Base-by-base conservation (phyloP, 805 yeast species). In the Candida sanyiensis region DNA sequence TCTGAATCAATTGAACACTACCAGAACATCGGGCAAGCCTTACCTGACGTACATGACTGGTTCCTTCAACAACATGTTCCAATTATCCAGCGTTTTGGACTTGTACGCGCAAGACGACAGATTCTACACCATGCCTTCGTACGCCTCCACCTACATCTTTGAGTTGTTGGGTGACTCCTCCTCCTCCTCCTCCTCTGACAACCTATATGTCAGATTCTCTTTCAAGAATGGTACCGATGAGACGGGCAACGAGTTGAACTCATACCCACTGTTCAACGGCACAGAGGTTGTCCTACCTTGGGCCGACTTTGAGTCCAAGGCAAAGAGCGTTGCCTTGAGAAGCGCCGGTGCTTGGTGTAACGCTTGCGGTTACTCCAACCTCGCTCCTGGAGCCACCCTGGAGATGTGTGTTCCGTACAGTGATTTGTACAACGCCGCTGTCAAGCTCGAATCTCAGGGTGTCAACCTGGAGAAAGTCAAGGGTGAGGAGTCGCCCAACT, bases 41-140 rank as follows among this genome's bases (percentile, higher is more conserved):
- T 60, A 56, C 45, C 40, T 71, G 43, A 59, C 62, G 51, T 66
- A 65, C 49, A 56, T 63, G 47, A 67, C 71, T 11, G 75, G 75
- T 28, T 63, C 75, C 6, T 71, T 50, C 57, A 65, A 66, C 52
- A 61, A 60, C 37, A 67, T 70, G 64, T 66, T 56, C 57, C 69
- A 64, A 50, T 43, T 66, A 28, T 58, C 55, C 33, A 67, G 64
- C 38, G 40, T 66, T 22, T 33, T 66, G 34, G 61, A 61, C 21
- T 47, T 70, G 42, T 52, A 61, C 45, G 31, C 48, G 20, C 54
- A 52, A n/a, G 62, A 53, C 39, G 50, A 60, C 37, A 46, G 46
- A 24, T 71, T 70, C 56, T 66, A 68, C 12, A 72, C 72, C 17
- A 62, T 70, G 63, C 72, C 73, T 42, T 61, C 63, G 32, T 71